Evolutionary conservation across 2,329 filamentous ascomycete genomes (phyloP).

Genomic region (Coniochaeta pulveracea): DNA sequence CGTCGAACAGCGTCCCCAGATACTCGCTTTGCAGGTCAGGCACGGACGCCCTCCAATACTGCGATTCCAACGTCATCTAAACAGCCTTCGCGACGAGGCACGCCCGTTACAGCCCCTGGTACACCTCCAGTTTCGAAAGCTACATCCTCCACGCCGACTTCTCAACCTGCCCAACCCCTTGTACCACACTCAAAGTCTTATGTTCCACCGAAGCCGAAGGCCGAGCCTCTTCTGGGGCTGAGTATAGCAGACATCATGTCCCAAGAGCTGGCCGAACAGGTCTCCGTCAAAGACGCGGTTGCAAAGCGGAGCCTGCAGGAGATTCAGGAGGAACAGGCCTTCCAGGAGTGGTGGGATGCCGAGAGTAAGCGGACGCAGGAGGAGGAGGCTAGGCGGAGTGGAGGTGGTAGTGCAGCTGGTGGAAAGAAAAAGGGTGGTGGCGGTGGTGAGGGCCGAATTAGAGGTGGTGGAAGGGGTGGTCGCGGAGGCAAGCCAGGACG

Average conservation of each 20-base stretch:
- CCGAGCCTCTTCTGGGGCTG: constrained; percentile 54
- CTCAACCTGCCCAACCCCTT: constrained; percentile 26
- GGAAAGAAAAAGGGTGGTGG: neutral
- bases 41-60: constrained; percentile 18
- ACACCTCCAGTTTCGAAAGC: constrained; percentile 3
- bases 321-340: constrained; percentile 93
- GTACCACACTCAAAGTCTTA: constrained; percentile 51
- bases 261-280: constrained; percentile 76
- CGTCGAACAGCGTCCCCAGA: constrained; percentile 48
- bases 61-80: constrained; percentile 7
- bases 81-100: constrained; percentile 7
- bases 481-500: no score
- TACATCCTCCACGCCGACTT: constrained; percentile 12
- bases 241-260: constrained; percentile 83
- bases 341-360: constrained; percentile 92
- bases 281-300: constrained; percentile 68
- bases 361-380: constrained; percentile 65
- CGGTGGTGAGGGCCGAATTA: neutral
- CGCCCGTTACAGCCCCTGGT: neutral
- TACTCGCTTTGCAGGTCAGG: constrained; percentile 50
- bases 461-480: neutral
- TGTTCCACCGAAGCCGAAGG: constrained; percentile 43
- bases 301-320: constrained; percentile 85
- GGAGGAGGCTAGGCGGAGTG: constrained; percentile 27
- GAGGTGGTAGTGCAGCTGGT: neutral